Percentiles rank a stretch among this genome's conserved stretches.
phyloP scores from a whole-genome alignment of 208 protist genomes.

The Crithidia bombi region DNA sequence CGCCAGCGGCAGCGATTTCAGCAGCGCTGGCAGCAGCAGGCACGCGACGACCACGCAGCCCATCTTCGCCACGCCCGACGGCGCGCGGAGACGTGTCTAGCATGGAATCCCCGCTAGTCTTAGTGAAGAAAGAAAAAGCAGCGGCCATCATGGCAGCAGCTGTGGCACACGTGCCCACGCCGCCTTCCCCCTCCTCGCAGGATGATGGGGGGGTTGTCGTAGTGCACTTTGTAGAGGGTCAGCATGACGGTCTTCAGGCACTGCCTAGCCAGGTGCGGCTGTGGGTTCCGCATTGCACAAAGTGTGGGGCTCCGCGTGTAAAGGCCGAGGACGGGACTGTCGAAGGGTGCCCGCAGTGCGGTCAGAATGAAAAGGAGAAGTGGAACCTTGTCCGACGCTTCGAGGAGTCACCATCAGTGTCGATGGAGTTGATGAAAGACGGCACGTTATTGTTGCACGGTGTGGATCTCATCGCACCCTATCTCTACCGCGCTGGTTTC shows the following conservation, averaged over 20 bases:
- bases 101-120: neutral
- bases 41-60: slow-evolving; percentile 14
- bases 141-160: neutral
- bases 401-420: slow-evolving; percentile 42
- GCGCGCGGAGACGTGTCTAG: neutral
- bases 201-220: slow-evolving; percentile 68
- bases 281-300: slow-evolving; percentile 77
- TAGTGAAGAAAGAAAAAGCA: slow-evolving; percentile 27
- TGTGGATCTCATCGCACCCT: slow-evolving; percentile 67
- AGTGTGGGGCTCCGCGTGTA: slow-evolving; percentile 51
- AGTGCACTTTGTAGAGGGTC: slow-evolving; percentile 62
- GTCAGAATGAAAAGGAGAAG: slow-evolving; percentile 35
- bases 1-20: neutral
- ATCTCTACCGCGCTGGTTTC: slow-evolving; percentile 80
- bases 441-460: slow-evolving; percentile 76
- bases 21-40: slow-evolving; percentile 6
- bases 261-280: slow-evolving; percentile 74
- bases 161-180: neutral
- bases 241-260: slow-evolving; percentile 31
- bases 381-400: slow-evolving; percentile 78
- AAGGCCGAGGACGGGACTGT: slow-evolving; percentile 57
- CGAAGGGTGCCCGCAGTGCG: slow-evolving; percentile 59
- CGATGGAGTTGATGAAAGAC: slow-evolving; percentile 82
- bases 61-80: neutral
- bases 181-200: slow-evolving; percentile 21